phyloP scores from a whole-genome alignment of 2,329 filamentous ascomycete species.

The Fusarium nodosum region DNA sequence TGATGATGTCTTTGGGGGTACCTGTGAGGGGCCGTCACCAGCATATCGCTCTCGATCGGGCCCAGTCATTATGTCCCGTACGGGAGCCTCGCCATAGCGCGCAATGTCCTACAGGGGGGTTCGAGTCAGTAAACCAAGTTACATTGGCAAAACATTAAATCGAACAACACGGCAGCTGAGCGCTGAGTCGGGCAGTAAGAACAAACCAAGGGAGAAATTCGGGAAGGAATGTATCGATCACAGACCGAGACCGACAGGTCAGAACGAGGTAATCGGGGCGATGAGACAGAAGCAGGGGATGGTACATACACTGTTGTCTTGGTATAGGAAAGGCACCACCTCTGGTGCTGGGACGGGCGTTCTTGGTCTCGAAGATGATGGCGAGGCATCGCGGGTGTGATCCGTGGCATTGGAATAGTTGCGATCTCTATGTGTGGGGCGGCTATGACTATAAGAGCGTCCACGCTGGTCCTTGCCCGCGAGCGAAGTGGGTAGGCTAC shows the following conservation, averaged over 20 bases:
- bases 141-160: constrained; percentile 9
- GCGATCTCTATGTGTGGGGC: constrained; percentile 74
- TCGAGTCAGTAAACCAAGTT: constrained; percentile 45
- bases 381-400: constrained; percentile 80
- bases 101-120: constrained; percentile 72
- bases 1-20: constrained; percentile 72
- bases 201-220: constrained; percentile 25
- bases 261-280: constrained; percentile 25
- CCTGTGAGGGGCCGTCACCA: constrained; percentile 62
- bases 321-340: constrained; percentile 97
- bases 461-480: constrained; percentile 71
- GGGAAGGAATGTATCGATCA: constrained; percentile 37
- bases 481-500: constrained; percentile 68
- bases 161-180: constrained; percentile 14
- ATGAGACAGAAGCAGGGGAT: constrained; percentile 46
- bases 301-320: constrained; percentile 77
- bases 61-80: constrained; percentile 76
- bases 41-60: constrained; percentile 77
- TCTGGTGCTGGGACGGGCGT: constrained; percentile 92
- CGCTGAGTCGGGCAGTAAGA: constrained; percentile 16
- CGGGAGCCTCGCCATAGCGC: constrained; percentile 81
- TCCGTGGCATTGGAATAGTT: constrained; percentile 85
- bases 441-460: constrained; percentile 72
- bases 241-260: constrained; percentile 22
- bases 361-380: constrained; percentile 80